A percentile compares a stretch with the other conserved stretches of the same genome.
These are phyloP conservation scores for Trametes hirsuta DNA, from an alignment of 1,284 basidiomycete species.

Conservation along the genomic window DNA sequence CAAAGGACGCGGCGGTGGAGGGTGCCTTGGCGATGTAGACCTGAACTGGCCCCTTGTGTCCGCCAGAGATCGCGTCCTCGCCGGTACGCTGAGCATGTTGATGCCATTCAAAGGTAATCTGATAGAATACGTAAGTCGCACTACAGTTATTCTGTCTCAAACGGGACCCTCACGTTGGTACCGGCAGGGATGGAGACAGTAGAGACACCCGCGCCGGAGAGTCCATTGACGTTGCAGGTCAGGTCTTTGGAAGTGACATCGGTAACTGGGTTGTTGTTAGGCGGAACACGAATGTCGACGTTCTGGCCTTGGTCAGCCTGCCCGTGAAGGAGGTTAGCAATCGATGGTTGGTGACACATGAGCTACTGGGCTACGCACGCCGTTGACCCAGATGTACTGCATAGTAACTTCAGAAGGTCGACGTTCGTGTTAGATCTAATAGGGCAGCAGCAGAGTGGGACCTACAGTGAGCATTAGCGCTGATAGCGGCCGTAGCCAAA, in stretches of 20 bases:
- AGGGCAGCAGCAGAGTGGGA: not conserved
- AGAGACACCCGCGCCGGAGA: constrained; percentile 42
- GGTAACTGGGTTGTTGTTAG: constrained; percentile 56
- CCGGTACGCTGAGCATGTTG: constrained; percentile 54
- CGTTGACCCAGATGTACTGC: constrained; percentile 55
- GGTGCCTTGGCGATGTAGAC: constrained; percentile 57
- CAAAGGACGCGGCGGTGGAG: constrained; percentile 45
- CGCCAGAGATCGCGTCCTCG: constrained; percentile 54
- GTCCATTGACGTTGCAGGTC: constrained; percentile 53
- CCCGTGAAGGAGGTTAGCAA: not conserved
- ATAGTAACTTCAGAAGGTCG: constrained; percentile 42
- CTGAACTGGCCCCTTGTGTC: constrained; percentile 54
- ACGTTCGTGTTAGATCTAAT: not conserved
- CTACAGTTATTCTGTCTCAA: not conserved
- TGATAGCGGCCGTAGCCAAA: constrained; percentile 38
- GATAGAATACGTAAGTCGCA: not conserved
- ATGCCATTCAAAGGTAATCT: constrained; percentile 48
- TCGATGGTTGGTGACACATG: not conserved
- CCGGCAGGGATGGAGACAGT: constrained; percentile 48
- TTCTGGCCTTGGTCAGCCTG: constrained; percentile 50
- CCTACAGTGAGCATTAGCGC: constrained; percentile 48
- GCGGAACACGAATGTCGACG: constrained; percentile 48
- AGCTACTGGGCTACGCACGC: constrained; percentile 16
- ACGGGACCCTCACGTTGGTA: constrained; percentile 35
- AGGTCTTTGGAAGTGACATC: constrained; percentile 53